Evolutionary conservation across 495 filamentous ascomycete species (phyloP).

Genomic region (Neurospora sp.): DNA sequence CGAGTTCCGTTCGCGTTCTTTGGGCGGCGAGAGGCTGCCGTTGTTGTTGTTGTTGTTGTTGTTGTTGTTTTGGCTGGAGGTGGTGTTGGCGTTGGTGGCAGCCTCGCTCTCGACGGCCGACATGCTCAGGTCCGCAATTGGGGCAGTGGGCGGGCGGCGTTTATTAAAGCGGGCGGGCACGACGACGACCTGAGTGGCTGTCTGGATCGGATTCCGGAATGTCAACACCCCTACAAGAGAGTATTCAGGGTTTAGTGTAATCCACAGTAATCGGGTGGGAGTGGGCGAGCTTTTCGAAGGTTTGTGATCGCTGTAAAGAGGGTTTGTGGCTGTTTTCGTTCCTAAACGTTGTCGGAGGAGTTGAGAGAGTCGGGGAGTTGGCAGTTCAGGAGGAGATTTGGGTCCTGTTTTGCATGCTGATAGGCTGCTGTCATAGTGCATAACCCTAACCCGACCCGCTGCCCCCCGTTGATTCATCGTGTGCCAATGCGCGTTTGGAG

Average conservation of each 20-base stretch:
- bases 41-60: neutral
- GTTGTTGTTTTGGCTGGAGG: neutral
- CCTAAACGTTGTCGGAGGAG: neutral
- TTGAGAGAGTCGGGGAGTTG: neutral
- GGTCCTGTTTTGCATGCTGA: neutral
- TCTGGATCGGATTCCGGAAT: neutral
- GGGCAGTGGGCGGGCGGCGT: neutral
- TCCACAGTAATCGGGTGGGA: neutral
- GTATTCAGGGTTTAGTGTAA: neutral
- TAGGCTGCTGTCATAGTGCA: neutral
- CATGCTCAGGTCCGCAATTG: neutral
- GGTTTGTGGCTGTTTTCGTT: neutral
- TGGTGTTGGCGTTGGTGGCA: neutral
- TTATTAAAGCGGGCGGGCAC: neutral
- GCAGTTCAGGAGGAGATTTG: neutral
- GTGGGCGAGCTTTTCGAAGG: neutral
- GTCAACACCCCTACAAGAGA: neutral
- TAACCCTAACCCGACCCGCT: neutral
- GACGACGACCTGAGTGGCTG: neutral
- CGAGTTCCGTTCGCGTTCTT: constrained; percentile 42
- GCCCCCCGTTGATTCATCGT: neutral
- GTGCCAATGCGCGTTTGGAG: neutral
- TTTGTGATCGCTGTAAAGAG: neutral
- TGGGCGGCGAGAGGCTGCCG: constrained; percentile 14
- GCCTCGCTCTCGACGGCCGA: neutral